Percentiles rank a stretch among this genome's conserved stretches.
These are phyloP conservation scores for Solanum hybrid DNA, from an alignment of 305 asterid genomes.

Conservation along the genomic window DNA sequence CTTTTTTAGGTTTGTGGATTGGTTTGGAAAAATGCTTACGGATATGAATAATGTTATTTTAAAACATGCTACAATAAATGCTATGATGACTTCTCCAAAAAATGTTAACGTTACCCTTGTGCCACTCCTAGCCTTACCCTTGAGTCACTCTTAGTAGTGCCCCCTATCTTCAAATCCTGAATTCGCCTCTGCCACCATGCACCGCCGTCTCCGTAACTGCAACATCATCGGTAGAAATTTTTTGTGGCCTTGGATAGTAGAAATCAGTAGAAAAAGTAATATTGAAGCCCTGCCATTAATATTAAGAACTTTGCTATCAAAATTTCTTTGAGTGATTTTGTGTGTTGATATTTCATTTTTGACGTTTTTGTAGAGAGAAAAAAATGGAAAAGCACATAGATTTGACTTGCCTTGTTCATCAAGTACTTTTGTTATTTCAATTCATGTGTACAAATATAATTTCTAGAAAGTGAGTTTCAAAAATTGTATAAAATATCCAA, in stretches of 20 bases:
- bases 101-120: too few species aligned
- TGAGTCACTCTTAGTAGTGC: too few species aligned
- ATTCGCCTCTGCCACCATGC: too few species aligned
- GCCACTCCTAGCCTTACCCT: too few species aligned
- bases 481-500: neutral
- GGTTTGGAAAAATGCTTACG: too few species aligned
- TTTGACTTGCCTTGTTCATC: neutral
- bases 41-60: too few species aligned
- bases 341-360: neutral
- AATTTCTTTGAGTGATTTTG: neutral
- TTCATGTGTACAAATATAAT: neutral
- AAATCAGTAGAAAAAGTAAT: conserved; percentile 24
- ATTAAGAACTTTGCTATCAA: neutral
- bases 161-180: too few species aligned
- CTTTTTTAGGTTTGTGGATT: too few species aligned
- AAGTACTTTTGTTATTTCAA: neutral
- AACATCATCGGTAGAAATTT: neutral
- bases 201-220: neutral
- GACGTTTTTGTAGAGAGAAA: neutral
- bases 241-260: conserved; percentile 8
- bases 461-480: neutral
- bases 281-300: conserved; percentile 18
- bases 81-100: too few species aligned
- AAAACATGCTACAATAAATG: too few species aligned
- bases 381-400: neutral